phyloP scores from a whole-genome alignment of 2,329 filamentous ascomycete genomes.

The Reticulascus tulasneorum region DNA sequence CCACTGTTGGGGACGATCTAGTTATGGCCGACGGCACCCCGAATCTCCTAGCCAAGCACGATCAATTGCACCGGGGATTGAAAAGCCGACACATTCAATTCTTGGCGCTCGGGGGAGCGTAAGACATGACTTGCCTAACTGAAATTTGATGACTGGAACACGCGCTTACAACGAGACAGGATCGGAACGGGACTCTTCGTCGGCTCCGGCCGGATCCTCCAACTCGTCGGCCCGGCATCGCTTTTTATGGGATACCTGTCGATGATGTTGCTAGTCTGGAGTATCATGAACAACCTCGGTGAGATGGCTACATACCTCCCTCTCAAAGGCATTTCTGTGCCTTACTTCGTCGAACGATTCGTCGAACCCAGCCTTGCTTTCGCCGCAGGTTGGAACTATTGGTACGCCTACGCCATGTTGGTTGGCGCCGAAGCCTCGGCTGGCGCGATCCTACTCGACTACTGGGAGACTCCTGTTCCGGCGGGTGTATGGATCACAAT shows the following conservation, averaged over 20 bases:
- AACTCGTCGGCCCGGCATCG: slow-evolving; percentile 57
- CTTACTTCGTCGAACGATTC: slow-evolving; percentile 53
- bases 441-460: slow-evolving; percentile 54
- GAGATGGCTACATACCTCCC: slow-evolving; percentile 55
- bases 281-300: slow-evolving; percentile 50
- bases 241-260: slow-evolving; percentile 65
- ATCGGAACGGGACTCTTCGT: slow-evolving; percentile 65
- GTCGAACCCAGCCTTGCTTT: slow-evolving; percentile 54
- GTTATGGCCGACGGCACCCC: no score
- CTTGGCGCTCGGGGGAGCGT: slow-evolving; percentile 48
- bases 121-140: slow-evolving; percentile 14
- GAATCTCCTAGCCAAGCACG: slow-evolving; percentile 30
- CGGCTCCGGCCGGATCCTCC: slow-evolving; percentile 54
- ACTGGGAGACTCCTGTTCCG: slow-evolving; percentile 51
- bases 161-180: slow-evolving; percentile 19
- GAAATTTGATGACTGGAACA: no score
- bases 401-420: slow-evolving; percentile 57
- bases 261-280: slow-evolving; percentile 51
- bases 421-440: slow-evolving; percentile 56
- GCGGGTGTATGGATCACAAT: slow-evolving; percentile 58
- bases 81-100: slow-evolving; percentile 60
- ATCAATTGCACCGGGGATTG: slow-evolving; percentile 51
- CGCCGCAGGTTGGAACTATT: slow-evolving; percentile 58
- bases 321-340: slow-evolving; percentile 52
- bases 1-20: no score